A percentile compares a stretch with the other conserved stretches of the same genome.
Evolutionary conservation across 352 stramenopile species (phyloP).

Genomic region (Blastocystis sp.): DNA sequence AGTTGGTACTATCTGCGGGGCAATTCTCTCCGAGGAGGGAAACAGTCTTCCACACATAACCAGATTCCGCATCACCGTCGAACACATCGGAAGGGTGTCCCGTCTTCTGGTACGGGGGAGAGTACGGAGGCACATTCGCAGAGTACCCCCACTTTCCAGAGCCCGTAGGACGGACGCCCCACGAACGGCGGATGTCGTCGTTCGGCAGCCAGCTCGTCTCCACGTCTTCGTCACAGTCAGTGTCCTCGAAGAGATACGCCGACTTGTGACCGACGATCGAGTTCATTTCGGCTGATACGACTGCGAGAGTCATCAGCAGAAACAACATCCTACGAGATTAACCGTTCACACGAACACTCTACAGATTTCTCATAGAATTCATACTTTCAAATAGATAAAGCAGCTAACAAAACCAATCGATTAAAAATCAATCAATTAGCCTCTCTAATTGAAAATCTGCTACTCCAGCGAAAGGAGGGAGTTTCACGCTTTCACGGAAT

Average conservation of each 20-base stretch:
- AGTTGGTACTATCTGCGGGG: slow-evolving; percentile 53
- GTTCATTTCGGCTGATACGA: slow-evolving; percentile 53
- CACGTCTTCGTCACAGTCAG: neutral
- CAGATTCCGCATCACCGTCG: slow-evolving; percentile 34
- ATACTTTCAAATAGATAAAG: slow-evolving; percentile 66
- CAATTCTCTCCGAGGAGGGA: slow-evolving; percentile 18
- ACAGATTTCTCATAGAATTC: slow-evolving; percentile 25
- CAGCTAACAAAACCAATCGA: slow-evolving; percentile 63
- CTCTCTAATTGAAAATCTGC: slow-evolving; percentile 65
- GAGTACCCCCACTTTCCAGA: slow-evolving; percentile 69
- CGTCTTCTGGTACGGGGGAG: slow-evolving; percentile 64
- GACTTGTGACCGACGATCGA: slow-evolving; percentile 46
- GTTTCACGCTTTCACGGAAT: neutral
- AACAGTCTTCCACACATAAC: slow-evolving; percentile 64
- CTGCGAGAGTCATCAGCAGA: slow-evolving; percentile 50
- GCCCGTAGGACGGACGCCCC: slow-evolving; percentile 28
- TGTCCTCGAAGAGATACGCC: slow-evolving; percentile 17
- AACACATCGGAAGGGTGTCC: slow-evolving; percentile 65
- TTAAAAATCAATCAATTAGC: slow-evolving; percentile 55
- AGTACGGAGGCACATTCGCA: slow-evolving; percentile 65
- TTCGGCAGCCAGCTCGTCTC: slow-evolving; percentile 31
- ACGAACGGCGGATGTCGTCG: slow-evolving; percentile 48
- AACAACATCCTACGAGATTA: slow-evolving; percentile 45
- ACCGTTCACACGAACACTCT: neutral
- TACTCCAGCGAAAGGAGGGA: slow-evolving; percentile 12